A percentile compares a stretch with the other conserved stretches of the same genome.
These are phyloP conservation scores for Turritis glabra DNA, from an alignment of 345 rosid species.

Conservation along the genomic window DNA sequence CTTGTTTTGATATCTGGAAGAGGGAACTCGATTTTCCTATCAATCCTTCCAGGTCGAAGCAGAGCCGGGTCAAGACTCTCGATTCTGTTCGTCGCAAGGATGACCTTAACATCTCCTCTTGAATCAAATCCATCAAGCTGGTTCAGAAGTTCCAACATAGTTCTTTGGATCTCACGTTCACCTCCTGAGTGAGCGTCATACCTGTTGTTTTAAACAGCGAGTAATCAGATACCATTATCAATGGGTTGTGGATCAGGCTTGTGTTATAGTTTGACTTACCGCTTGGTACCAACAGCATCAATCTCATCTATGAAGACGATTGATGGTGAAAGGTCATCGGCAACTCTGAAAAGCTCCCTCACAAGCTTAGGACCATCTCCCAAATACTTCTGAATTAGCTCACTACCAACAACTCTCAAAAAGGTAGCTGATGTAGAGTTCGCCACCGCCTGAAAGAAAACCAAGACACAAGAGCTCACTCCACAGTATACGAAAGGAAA, in stretches of 20 bases:
- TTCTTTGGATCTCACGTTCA: slow-evolving; percentile 97
- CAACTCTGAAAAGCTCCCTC: slow-evolving; percentile 95
- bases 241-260: background rate
- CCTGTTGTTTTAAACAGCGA: slow-evolving; percentile 34
- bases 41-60: slow-evolving; percentile 95
- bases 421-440: slow-evolving; percentile 98
- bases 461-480: slow-evolving; percentile 11
- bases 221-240: background rate
- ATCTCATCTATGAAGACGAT: slow-evolving; percentile 97
- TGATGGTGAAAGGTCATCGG: slow-evolving; percentile 93
- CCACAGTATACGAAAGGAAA: background rate
- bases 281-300: slow-evolving; percentile 95
- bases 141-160: slow-evolving; percentile 95
- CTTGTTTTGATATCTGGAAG: slow-evolving; percentile 99
- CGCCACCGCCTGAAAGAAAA: slow-evolving; percentile 77
- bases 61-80: slow-evolving; percentile 97
- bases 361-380: slow-evolving; percentile 98
- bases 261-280: slow-evolving; percentile 46
- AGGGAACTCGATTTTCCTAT: slow-evolving; percentile 95
- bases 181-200: slow-evolving; percentile 98
- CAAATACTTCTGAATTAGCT: slow-evolving; percentile 91
- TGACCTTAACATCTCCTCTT: slow-evolving; percentile 96
- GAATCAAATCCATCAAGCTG: slow-evolving; percentile 97
- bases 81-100: slow-evolving; percentile 93
- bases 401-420: slow-evolving; percentile 97